phyloP scores from a whole-genome alignment of 2,329 filamentous ascomycete genomes.

The Penicillium sp. region DNA sequence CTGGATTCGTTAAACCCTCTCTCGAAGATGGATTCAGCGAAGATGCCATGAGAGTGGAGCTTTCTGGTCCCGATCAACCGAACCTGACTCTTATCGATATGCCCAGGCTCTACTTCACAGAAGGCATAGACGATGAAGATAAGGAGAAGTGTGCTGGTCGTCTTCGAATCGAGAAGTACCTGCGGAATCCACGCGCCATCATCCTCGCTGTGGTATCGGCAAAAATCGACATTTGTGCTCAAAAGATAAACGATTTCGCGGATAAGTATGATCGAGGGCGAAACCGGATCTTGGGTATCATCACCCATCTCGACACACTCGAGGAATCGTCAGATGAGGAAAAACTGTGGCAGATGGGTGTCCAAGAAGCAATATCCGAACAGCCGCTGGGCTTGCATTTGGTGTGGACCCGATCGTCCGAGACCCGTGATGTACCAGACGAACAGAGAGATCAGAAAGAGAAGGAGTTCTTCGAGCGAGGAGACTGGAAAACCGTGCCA shows the following conservation, averaged over 20 bases:
- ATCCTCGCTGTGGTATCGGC: conserved; percentile 56
- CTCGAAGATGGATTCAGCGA: conserved; percentile 27
- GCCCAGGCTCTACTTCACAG: conserved; percentile 57
- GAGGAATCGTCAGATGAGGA: conserved; percentile 37
- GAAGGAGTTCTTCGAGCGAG: conserved; percentile 21
- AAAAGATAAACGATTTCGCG: conserved; percentile 54
- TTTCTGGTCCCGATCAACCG: conserved; percentile 58
- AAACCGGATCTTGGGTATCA: conserved; percentile 43
- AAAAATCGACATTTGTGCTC: conserved; percentile 53
- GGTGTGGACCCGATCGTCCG: background rate
- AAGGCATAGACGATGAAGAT: conserved; percentile 48
- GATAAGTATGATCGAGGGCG: conserved; percentile 32
- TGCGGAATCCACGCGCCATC: conserved; percentile 57
- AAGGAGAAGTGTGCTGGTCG: conserved; percentile 52
- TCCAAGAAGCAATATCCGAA: conserved; percentile 41
- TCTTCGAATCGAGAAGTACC: conserved; percentile 53
- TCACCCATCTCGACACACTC: conserved; percentile 49
- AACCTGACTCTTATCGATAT: conserved; percentile 62
- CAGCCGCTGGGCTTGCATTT: conserved; percentile 48
- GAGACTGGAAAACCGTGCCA: conserved; percentile 19
- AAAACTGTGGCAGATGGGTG: conserved; percentile 34
- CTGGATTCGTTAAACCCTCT: conserved; percentile 50
- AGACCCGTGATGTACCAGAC: background rate
- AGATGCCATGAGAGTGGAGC: conserved; percentile 58
- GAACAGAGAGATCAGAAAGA: background rate